Conservation (phyloP, 306 rosid species). For the Dryas drummondii region DNA sequence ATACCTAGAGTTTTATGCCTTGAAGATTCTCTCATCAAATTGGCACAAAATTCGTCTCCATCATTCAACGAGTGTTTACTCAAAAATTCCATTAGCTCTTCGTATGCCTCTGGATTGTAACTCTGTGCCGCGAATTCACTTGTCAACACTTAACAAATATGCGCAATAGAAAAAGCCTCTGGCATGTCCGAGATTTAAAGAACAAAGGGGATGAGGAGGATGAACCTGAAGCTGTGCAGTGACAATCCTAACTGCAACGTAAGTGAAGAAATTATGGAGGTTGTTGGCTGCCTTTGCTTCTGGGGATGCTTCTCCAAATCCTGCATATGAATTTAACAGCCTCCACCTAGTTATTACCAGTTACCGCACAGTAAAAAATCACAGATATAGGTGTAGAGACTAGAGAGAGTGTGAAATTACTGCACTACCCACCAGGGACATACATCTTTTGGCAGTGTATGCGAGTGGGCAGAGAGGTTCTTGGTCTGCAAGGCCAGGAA, state of each 20-base stretch:
- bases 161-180: too few relatives aligned
- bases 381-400: slow-evolving; percentile 3
- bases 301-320: slow-evolving; percentile 93
- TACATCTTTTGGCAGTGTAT: slow-evolving; percentile 81
- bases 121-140: slow-evolving; percentile 52
- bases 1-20: slow-evolving; percentile 79
- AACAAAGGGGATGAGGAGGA: background rate
- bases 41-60: slow-evolving; percentile 85
- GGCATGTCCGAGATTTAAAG: too few relatives aligned
- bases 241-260: slow-evolving; percentile 70
- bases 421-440: slow-evolving; percentile 71
- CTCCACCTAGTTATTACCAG: background rate
- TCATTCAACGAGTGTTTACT: slow-evolving; percentile 66
- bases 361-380: background rate
- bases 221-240: slow-evolving; percentile 87
- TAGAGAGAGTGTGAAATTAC: slow-evolving; percentile 14
- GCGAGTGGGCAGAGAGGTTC: slow-evolving; percentile 42
- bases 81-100: slow-evolving; percentile 78
- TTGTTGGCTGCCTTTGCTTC: slow-evolving; percentile 83
- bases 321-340: slow-evolving; percentile 35
- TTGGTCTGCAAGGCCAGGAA: slow-evolving; percentile 43
- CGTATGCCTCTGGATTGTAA: slow-evolving; percentile 81
- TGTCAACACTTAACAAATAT: too few relatives aligned
- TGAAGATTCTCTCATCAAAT: slow-evolving; percentile 82
- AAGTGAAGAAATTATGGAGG: slow-evolving; percentile 87